phyloP scores from a whole-genome alignment of 2,329 filamentous ascomycete genomes.

The Lasiodiplodia theobromae region DNA sequence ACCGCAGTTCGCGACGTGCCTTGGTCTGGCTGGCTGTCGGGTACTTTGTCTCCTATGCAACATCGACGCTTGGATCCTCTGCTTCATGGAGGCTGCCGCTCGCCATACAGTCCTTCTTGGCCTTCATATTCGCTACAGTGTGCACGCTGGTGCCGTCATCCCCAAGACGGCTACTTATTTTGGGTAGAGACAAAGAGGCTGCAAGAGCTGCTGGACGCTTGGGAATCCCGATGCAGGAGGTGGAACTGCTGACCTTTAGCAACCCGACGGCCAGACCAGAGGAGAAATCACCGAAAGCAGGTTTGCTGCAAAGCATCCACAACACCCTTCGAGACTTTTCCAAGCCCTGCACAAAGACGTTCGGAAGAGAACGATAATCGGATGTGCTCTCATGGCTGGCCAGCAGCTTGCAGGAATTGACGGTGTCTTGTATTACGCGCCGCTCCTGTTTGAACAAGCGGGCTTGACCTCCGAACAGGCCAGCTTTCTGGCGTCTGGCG shows the following conservation, averaged over 20 bases:
- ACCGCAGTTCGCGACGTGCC: conserved; percentile 60
- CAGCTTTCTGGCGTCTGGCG: conserved; percentile 67
- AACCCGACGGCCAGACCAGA: too few species aligned
- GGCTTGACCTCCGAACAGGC: conserved; percentile 62
- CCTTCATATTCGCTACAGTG: conserved; percentile 48
- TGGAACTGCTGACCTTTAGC: neutral
- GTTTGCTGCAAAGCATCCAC: too few species aligned
- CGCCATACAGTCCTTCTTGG: conserved; percentile 54
- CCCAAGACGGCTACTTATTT: conserved; percentile 63
- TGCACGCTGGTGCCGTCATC: conserved; percentile 61
- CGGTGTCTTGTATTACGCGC: conserved; percentile 69
- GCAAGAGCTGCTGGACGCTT: conserved; percentile 31
- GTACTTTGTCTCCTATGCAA: conserved; percentile 68
- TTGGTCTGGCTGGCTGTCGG: conserved; percentile 62
- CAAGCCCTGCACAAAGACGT: neutral
- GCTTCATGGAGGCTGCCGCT: conserved; percentile 66
- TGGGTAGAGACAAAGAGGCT: conserved; percentile 58
- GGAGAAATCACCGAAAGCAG: too few species aligned
- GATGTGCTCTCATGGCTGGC: conserved; percentile 65
- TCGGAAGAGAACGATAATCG: conserved; percentile 45
- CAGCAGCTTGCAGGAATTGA: conserved; percentile 69
- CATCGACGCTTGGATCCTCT: conserved; percentile 54
- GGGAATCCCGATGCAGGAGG: conserved; percentile 42
- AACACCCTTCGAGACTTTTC: too few species aligned
- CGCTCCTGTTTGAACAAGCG: conserved; percentile 65